Base-by-base conservation (phyloP, 106 monocot genomes). In the Dendrobium huoshanense region DNA sequence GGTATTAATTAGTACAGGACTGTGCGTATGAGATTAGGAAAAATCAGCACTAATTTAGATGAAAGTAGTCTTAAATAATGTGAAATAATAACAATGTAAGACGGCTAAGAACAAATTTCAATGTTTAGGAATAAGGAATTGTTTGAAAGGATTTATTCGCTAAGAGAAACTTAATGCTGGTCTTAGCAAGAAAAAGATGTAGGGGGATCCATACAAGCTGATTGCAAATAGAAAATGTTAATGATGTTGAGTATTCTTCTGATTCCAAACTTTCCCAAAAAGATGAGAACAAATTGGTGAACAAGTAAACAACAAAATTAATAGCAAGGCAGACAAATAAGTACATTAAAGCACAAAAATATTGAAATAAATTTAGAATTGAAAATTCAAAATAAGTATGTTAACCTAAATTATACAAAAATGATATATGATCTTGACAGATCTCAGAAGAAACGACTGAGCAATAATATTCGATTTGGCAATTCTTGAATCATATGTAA, bases 261-360 rank as follows among this genome's bases (percentile, higher is more conserved):
- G 56, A 56, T 19, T 15, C 0, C 56, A 56, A 56, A 56, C 19
- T 56, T 17, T 17, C 9, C 19, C 37, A 37, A 19, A 56, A 56
- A 56, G 56, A 45, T 9, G 45, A 6, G 8, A 45, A 45, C 4
- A 45, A 45, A 45, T 45, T 45, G 45, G 45, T 45, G 9, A 45
- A 45, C 45, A 45, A 45, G 6, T 9, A 45, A 45, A 45, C 8
- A 45, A 45, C 9, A 45, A 7, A 45, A 45, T 45, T 45, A 45
- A 45, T 45, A 45, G 9, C 45, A 4, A 45, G 45, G 45, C 45
- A 45, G 45, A 45, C 45, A 45, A 9, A 45, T 45, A 45, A 45
- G 5, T 80, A 80, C 19, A 72, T 67, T 58, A 3, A 37, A 72
- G 41, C 44, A 31, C 79, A 80, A 18, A 37, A 9, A 73, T 75